Base-by-base conservation (phyloP, 1,139 yeast genomes). In the Saccharomyces hybrid region DNA sequence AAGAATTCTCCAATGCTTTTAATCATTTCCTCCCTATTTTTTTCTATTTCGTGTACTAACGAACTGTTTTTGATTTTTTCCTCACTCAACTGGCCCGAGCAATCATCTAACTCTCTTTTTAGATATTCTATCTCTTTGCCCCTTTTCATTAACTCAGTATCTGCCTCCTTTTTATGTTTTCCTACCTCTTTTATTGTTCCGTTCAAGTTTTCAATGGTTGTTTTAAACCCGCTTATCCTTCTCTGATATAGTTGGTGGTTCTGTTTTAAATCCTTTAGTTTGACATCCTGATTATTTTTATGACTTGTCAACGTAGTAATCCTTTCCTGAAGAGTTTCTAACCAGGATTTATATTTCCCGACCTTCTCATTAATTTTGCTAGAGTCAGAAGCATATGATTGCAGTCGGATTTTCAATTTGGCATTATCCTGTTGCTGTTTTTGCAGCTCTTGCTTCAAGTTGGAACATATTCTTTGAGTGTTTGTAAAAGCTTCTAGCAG, bases 401-500 rank as follows among this genome's bases (percentile, higher is more conserved):
- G 55, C 14, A 66, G 47, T 26, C 61, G 59, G 11, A 56, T 32
- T 29, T 60, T 61, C 31, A 68, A 58, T 42, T 58, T 60, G 6
- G 54, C 41, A 42, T 66, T 68, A 47, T 62, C 67, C n/a, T 58
- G 49, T 28, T 63, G 63, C 46, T 58, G 57, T 41, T 56, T 57
- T 31, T 61, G 64, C 14, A 68, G 48, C 46, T 67, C 71, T 42
- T 59, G 59, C 51, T 67, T 67, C 31, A 69, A 55, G 52, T 52
- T 66, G 3, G 70, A 57, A 54, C 70, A 68, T 19, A 67, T 67
- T 47, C 60, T 59, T 51, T 68, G 71, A 1, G 70, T 68, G 53
- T 67, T 67, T 2, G 65, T 65, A 50, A 69, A 68, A 0, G 72
- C 72, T 49, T 66, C 70, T 28, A 68, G 49, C 16, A 69, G 56